Evolutionary conservation across 225 moss, liverwort and hornwort species (phyloP), one percentile per base, ranked within the genome.

Genomic region (Ulota crispa): DNA sequence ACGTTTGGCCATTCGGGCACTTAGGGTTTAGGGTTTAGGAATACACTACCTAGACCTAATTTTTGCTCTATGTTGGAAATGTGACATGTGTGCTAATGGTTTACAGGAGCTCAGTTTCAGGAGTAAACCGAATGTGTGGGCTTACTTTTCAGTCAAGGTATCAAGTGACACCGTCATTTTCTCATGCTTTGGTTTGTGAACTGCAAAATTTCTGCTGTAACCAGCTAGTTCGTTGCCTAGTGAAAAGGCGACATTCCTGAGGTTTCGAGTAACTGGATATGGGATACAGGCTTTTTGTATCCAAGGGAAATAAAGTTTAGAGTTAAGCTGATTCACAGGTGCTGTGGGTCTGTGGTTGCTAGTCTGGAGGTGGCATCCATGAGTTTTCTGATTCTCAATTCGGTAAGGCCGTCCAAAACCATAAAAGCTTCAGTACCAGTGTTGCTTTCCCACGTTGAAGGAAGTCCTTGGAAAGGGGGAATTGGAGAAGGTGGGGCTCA

Each of bases 61-160:
- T 54, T 75, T 19, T 70, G 30, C 47, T 80, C 32, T 28, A 66
- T 26, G 41, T 54, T 62, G 73, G 55, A 78, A 64, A 73, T 26
- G 45, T 68, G 55, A 76, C 47, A 27, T 1, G 43, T 39, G 18
- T 70, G 75, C 11, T 57, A 13, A 27, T n/a, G 18, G 66, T 66
- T 77, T 87, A 82, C 95, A 98, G 96, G 95, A 99, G 76, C 92
- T 96, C 78, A 99, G 96, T 86, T 99, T 99, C 66, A 87, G 96
- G 84, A 94, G 98, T 87, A 94, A 96, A 86, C 98, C 96, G 43
- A 91, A 96, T 73, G 96, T 99, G 36, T 99, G 98, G 98, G 98
- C 98, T 27, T 99, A 96, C 89, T 99, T 99, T 78, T 96, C 94
- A 64, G 98, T 99, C 66, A 99, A 99, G 98, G 98, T 99, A 86